A percentile compares a stretch with the other conserved stretches of the same genome.
Evolutionary conservation across 441 rosid species (phyloP).

Genomic region (Flueggea neowawraea): DNA sequence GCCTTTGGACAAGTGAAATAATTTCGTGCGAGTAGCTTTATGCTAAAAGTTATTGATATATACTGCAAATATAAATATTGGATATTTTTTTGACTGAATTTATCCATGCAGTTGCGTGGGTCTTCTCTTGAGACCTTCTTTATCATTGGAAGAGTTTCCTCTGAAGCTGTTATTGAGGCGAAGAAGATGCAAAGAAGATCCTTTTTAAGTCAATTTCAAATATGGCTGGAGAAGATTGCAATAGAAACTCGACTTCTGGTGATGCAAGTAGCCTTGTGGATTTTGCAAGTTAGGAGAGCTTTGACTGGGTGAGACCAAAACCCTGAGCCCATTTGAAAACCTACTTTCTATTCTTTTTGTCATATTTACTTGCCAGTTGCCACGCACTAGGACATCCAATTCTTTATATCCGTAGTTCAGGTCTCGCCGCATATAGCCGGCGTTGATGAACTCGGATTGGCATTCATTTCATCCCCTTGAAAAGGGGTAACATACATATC

Average conservation of each 20-base stretch:
- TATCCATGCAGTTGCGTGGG: constrained; percentile 54
- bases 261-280: constrained; percentile 68
- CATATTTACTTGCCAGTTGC: background rate
- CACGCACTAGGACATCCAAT: background rate
- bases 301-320: constrained; percentile 29
- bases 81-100: constrained; percentile 10
- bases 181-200: constrained; percentile 58
- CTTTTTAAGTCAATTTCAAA: constrained; percentile 33
- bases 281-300: constrained; percentile 58
- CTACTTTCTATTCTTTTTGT: background rate
- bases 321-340: background rate
- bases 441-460: no score
- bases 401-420: background rate
- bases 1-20: no score
- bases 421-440: no score
- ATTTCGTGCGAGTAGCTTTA: background rate
- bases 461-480: no score
- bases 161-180: constrained; percentile 84
- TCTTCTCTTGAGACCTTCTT: constrained; percentile 72
- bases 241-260: constrained; percentile 62
- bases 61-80: background rate
- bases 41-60: background rate
- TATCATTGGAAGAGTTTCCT: constrained; percentile 79
- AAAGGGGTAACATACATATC: no score
- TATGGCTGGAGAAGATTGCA: constrained; percentile 63